Percentiles rank a stretch among this genome's conserved stretches.
phyloP scores from a whole-genome alignment of 2,329 filamentous ascomycete genomes.

The Aspergillus tanneri region DNA sequence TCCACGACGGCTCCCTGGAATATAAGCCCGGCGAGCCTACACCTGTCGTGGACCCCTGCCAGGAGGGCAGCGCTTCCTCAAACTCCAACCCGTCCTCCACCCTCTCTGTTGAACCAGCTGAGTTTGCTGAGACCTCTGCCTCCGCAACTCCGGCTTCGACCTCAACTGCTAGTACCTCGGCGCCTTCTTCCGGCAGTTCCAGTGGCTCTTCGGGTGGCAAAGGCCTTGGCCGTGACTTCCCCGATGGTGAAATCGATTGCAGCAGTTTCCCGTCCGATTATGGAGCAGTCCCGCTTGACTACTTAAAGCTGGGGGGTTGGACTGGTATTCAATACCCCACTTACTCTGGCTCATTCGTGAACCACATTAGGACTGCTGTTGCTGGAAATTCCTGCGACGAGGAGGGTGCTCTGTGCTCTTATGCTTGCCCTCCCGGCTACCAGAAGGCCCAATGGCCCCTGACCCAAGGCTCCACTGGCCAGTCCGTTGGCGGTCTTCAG shows the following conservation, averaged over 20 bases:
- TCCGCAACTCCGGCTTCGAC: slow-evolving; percentile 13
- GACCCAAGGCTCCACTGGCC: slow-evolving; percentile 71
- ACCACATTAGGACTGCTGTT: slow-evolving; percentile 64
- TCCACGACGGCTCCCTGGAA: slow-evolving; percentile 64
- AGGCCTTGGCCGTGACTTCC: slow-evolving; percentile 69
- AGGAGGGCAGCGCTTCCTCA: slow-evolving; percentile 36
- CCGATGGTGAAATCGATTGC: slow-evolving; percentile 71
- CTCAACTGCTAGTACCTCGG: too few relatives aligned
- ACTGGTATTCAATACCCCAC: slow-evolving; percentile 71
- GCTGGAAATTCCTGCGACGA: slow-evolving; percentile 60
- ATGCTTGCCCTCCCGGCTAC: slow-evolving; percentile 87
- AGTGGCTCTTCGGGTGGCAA: slow-evolving; percentile 31
- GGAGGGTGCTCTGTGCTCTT: slow-evolving; percentile 81
- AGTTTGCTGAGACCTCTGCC: slow-evolving; percentile 53
- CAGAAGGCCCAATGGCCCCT: slow-evolving; percentile 88
- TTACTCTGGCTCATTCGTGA: slow-evolving; percentile 56
- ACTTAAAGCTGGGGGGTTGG: slow-evolving; percentile 72
- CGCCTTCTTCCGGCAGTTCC: slow-evolving; percentile 19
- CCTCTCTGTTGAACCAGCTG: slow-evolving; percentile 36
- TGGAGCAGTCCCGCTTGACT: slow-evolving; percentile 70
- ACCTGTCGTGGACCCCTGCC: slow-evolving; percentile 56
- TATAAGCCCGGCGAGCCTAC: slow-evolving; percentile 61
- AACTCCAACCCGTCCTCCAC: slow-evolving; percentile 30
- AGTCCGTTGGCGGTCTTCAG: slow-evolving; percentile 84
- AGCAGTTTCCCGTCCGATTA: slow-evolving; percentile 73